Evolutionary conservation across 257 asterid genomes (phyloP).

Genomic region (Ophiorrhiza pumila): DNA sequence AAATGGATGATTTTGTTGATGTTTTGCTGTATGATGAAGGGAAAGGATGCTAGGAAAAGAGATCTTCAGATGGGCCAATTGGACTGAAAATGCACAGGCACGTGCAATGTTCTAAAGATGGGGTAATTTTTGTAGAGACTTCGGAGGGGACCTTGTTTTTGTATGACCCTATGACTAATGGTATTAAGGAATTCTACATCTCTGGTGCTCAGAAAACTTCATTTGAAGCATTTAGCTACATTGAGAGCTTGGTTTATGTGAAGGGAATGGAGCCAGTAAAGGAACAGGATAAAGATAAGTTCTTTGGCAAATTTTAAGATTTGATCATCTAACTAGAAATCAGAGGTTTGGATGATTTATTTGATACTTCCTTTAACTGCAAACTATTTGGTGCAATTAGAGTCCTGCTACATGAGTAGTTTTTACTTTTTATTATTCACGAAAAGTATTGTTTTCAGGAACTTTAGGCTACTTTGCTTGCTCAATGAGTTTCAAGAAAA

Average conservation of each 20-base stretch:
- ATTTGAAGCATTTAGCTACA: constrained; percentile 7
- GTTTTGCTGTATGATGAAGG: neutral
- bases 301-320: neutral
- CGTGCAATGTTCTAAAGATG: constrained; percentile 7
- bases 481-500: too few relatives aligned
- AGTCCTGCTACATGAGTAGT: too few relatives aligned
- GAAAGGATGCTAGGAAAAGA: neutral
- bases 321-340: neutral
- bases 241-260: constrained; percentile 11
- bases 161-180: neutral
- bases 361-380: neutral
- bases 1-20: neutral
- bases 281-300: neutral
- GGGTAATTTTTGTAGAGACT: constrained; percentile 9
- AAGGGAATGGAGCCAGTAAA: constrained; percentile 3
- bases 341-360: neutral
- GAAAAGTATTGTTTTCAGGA: too few relatives aligned
- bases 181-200: neutral
- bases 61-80: neutral
- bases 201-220: neutral
- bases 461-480: too few relatives aligned
- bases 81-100: neutral
- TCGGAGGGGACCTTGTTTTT: neutral
- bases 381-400: too few relatives aligned
- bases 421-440: too few relatives aligned